These are phyloP conservation scores for Metschnikowia arizonensis DNA, from an alignment of 805 yeast species.

Conservation along the genomic window DNA sequence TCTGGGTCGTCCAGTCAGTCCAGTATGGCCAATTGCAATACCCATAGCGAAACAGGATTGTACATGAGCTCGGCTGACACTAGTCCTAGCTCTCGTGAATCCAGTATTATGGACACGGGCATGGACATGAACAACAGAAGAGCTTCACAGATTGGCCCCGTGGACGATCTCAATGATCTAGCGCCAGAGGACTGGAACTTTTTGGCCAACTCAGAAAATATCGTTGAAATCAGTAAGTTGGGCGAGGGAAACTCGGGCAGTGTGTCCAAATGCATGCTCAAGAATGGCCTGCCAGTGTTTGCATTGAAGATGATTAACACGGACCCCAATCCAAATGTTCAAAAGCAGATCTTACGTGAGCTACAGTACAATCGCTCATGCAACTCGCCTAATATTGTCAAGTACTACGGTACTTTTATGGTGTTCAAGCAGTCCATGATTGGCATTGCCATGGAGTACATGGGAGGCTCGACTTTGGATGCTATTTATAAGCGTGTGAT, in stretches of 20 bases:
- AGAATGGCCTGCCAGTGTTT: slow-evolving; percentile 59
- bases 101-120: slow-evolving; percentile 2
- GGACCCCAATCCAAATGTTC: slow-evolving; percentile 80
- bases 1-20: slow-evolving; percentile 2
- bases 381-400: slow-evolving; percentile 78
- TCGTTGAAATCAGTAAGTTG: slow-evolving; percentile 62
- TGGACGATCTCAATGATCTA: slow-evolving; percentile 44
- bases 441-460: slow-evolving; percentile 94
- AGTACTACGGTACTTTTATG: slow-evolving; percentile 88
- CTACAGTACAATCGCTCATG: slow-evolving; percentile 83
- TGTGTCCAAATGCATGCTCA: slow-evolving; percentile 72
- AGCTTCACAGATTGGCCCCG: not conserved
- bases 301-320: slow-evolving; percentile 76
- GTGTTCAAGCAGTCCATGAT: slow-evolving; percentile 74
- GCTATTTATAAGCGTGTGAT: slow-evolving; percentile 81
- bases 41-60: not conserved
- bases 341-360: slow-evolving; percentile 87
- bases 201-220: slow-evolving; percentile 54
- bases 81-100: slow-evolving; percentile 8
- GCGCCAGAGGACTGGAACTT: slow-evolving; percentile 74
- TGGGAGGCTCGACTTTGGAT: slow-evolving; percentile 90
- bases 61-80: slow-evolving; percentile 4
- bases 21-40: slow-evolving; percentile 7
- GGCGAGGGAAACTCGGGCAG: slow-evolving; percentile 97
- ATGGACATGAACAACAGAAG: not conserved